phyloP scores from a whole-genome alignment of 169 alveolate genomes.

The Cyclospora cayetanensis region DNA sequence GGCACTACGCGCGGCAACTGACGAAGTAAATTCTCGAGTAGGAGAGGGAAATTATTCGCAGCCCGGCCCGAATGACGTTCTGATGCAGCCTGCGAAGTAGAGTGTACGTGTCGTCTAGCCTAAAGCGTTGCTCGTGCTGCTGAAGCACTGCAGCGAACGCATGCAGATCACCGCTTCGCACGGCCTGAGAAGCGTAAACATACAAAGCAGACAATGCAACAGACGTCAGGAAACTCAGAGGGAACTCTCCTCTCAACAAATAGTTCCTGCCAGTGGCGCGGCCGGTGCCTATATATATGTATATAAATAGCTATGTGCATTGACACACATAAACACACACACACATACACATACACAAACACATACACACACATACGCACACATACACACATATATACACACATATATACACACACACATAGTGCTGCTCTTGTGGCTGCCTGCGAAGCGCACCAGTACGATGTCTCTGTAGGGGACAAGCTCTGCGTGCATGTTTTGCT shows the following conservation, averaged over 20 bases:
- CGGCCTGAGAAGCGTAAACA: slow-evolving; percentile 79
- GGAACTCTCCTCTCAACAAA: too few relatives aligned
- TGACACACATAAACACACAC: too few relatives aligned
- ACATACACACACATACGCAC: neutral
- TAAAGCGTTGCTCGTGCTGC: slow-evolving; percentile 80
- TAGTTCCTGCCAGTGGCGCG: too few relatives aligned
- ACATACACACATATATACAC: neutral
- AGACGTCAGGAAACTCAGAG: neutral
- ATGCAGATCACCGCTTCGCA: slow-evolving; percentile 93
- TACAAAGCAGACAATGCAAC: neutral
- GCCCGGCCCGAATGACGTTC: slow-evolving; percentile 95
- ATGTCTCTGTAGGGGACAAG: slow-evolving; percentile 91
- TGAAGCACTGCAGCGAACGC: slow-evolving; percentile 87
- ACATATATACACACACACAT: neutral
- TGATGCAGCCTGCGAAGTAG: slow-evolving; percentile 93
- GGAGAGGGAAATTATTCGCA: slow-evolving; percentile 91
- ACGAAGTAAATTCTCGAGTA: slow-evolving; percentile 91
- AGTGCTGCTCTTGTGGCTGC: neutral
- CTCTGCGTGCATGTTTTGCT: slow-evolving; percentile 84
- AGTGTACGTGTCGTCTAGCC: slow-evolving; percentile 90
- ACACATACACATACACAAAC: neutral
- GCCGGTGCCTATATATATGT: neutral
- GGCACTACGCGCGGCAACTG: neutral
- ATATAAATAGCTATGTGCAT: too few relatives aligned
- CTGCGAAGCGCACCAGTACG: slow-evolving; percentile 78